These are phyloP conservation scores for Nicotiana noctiflora DNA, from an alignment of 257 asterid species.

Conservation along the genomic window DNA sequence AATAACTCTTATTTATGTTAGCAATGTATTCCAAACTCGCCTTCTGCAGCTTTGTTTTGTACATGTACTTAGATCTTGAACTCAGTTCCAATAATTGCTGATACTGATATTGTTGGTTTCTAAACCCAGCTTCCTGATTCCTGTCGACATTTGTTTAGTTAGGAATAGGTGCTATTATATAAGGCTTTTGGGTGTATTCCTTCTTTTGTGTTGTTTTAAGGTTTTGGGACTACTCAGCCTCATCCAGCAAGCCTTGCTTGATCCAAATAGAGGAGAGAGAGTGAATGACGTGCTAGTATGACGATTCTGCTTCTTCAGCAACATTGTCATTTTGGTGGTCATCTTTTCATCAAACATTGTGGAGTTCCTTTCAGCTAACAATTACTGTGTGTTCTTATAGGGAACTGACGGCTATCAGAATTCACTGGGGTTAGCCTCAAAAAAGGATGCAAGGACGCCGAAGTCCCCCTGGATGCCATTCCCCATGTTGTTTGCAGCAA, in stretches of 20 bases:
- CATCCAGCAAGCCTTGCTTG: background rate
- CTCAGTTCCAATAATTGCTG: background rate
- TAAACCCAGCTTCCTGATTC: background rate
- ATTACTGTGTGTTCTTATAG: slow-evolving; percentile 19
- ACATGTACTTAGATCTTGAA: background rate
- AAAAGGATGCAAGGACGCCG: slow-evolving; percentile 39
- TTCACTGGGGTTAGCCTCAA: slow-evolving; percentile 18
- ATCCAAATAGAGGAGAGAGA: background rate
- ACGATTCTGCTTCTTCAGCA: background rate
- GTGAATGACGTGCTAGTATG: background rate
- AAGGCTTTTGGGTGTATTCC: background rate
- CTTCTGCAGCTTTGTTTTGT: background rate
- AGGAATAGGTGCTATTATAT: background rate
- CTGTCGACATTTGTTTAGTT: background rate
- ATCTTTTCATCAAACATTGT: background rate
- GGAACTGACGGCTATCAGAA: slow-evolving; percentile 27
- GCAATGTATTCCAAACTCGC: background rate
- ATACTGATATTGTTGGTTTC: background rate
- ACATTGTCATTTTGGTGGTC: background rate
- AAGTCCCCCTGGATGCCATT: slow-evolving; percentile 87
- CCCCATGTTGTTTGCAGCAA: slow-evolving; percentile 65
- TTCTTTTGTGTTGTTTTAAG: background rate
- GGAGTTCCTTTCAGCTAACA: slow-evolving; percentile 3
- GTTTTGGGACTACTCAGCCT: background rate
- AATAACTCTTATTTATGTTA: background rate